A percentile compares a stretch with the other conserved stretches of the same genome.
Evolutionary conservation across 1,284 basidiomycete species (phyloP).

Genomic region (Malassezia obtusa): DNA sequence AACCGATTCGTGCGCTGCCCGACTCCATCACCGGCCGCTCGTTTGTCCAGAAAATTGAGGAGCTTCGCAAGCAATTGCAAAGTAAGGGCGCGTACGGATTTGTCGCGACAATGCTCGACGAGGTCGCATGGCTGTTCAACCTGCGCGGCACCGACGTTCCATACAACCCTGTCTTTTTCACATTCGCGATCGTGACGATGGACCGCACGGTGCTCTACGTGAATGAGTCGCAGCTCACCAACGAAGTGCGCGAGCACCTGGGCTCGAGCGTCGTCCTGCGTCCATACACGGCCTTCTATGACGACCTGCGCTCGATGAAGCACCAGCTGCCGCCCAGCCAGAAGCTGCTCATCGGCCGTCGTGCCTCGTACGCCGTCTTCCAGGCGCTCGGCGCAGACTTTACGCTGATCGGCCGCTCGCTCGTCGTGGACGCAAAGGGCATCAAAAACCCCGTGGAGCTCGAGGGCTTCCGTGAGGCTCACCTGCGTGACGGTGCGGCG

Average conservation of each 20-base stretch:
- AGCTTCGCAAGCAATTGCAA: conserved; percentile 33
- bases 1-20: conserved; percentile 62
- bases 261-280: conserved; percentile 57
- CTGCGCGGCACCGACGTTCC: conserved; percentile 83
- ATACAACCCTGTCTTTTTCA: conserved; percentile 87
- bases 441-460: conserved; percentile 80
- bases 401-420: conserved; percentile 45
- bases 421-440: conserved; percentile 71
- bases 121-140: conserved; percentile 68
- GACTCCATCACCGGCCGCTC: conserved; percentile 58
- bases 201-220: conserved; percentile 64
- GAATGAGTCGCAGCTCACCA: conserved; percentile 58
- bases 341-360: conserved; percentile 38
- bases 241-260: conserved; percentile 57
- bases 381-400: conserved; percentile 37
- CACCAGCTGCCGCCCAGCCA: conserved; percentile 22
- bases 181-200: conserved; percentile 70
- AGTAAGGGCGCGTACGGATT: conserved; percentile 31
- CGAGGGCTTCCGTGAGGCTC: conserved; percentile 76
- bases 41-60: conserved; percentile 29
- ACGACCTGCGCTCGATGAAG: conserved; percentile 28
- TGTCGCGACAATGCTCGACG: conserved; percentile 46
- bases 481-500: conserved; percentile 82
- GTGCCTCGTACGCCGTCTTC: conserved; percentile 40
- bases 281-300: conserved; percentile 55